Percentiles rank a stretch among this genome's conserved stretches.
Evolutionary conservation across 345 rosid genomes (phyloP).

Genomic region (Heritiera littoralis): DNA sequence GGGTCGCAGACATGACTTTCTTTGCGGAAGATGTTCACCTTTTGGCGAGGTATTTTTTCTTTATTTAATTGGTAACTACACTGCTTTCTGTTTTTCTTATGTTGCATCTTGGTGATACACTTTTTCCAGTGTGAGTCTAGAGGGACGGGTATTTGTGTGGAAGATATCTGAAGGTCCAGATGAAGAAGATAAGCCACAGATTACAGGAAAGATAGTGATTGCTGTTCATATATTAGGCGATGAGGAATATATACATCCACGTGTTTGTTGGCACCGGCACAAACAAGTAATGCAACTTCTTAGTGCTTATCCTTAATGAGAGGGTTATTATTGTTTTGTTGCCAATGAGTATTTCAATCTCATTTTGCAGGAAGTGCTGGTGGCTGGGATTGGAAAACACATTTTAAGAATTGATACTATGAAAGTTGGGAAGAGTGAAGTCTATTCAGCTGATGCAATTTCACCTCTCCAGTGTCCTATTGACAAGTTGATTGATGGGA

Average conservation of each 20-base stretch:
- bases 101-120: slow-evolving; percentile 7
- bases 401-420: slow-evolving; percentile 73
- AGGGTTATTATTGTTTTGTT: slow-evolving; percentile 12
- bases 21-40: slow-evolving; percentile 92
- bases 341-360: background rate
- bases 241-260: slow-evolving; percentile 62
- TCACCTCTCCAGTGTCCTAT: slow-evolving; percentile 69
- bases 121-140: slow-evolving; percentile 66
- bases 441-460: slow-evolving; percentile 71
- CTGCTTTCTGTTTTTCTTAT: slow-evolving; percentile 6
- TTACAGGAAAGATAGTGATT: slow-evolving; percentile 56
- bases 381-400: slow-evolving; percentile 71
- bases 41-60: slow-evolving; percentile 70
- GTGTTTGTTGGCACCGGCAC: slow-evolving; percentile 93
- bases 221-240: slow-evolving; percentile 68
- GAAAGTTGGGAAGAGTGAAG: slow-evolving; percentile 65
- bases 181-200: slow-evolving; percentile 71
- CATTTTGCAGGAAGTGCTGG: slow-evolving; percentile 74
- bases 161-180: slow-evolving; percentile 76
- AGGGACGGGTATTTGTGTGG: slow-evolving; percentile 77
- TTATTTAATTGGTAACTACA: slow-evolving; percentile 4
- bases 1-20: slow-evolving; percentile 91
- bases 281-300: slow-evolving; percentile 62
- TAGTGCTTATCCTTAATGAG: background rate
- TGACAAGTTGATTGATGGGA: slow-evolving; percentile 68